These are phyloP conservation scores for Fraxinus albicans DNA, from an alignment of 305 asterid species.

Conservation along the genomic window DNA sequence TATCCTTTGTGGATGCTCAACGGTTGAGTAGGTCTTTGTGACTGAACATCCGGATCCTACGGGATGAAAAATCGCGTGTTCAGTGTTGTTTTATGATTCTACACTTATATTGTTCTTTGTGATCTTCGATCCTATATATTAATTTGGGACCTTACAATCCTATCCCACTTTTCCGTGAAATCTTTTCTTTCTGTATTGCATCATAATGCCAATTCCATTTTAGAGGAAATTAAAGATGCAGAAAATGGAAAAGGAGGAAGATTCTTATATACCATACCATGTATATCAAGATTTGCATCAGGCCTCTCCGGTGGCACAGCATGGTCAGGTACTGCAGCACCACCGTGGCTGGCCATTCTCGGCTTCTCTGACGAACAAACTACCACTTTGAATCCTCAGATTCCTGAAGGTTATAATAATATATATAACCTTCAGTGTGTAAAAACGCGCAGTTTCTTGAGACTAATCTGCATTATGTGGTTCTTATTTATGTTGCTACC, in stretches of 20 bases:
- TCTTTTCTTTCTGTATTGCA: background rate
- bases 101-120: too few relatives aligned
- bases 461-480: background rate
- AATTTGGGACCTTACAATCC: too few relatives aligned
- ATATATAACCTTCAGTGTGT: background rate
- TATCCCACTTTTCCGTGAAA: too few relatives aligned
- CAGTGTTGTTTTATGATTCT: too few relatives aligned
- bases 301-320: conserved; percentile 17
- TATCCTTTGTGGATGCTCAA: too few relatives aligned
- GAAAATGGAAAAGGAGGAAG: background rate
- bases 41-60: too few relatives aligned
- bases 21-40: too few relatives aligned
- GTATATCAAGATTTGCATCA: conserved; percentile 26
- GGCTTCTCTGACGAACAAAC: background rate
- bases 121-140: too few relatives aligned
- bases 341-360: conserved; percentile 22
- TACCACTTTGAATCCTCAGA: background rate
- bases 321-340: background rate
- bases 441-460: background rate
- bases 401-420: background rate
- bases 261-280: conserved; percentile 14
- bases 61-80: too few relatives aligned
- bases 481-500: background rate
- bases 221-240: background rate
- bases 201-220: background rate